Percentiles rank a stretch among this genome's conserved stretches.
phyloP scores from a whole-genome alignment of 2,329 filamentous ascomycete genomes.

The Pseudogymnoascus sp. region DNA sequence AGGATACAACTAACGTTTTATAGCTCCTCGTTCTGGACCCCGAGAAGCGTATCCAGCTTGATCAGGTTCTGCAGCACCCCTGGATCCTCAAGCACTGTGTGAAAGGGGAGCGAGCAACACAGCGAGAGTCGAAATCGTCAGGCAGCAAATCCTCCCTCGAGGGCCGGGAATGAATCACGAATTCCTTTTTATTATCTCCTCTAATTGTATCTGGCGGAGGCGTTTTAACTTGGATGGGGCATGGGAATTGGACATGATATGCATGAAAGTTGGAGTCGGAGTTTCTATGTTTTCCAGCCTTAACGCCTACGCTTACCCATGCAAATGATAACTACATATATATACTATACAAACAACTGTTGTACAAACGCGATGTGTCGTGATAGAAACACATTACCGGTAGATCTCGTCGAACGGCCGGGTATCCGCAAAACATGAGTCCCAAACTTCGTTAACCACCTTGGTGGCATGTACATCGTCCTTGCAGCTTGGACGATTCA shows the following conservation, averaged over 20 bases:
- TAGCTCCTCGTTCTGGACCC: constrained; percentile 86
- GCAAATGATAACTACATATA: constrained; percentile 7
- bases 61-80: constrained; percentile 80
- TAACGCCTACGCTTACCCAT: constrained; percentile 25
- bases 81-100: constrained; percentile 94
- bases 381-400: constrained; percentile 41
- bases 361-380: background rate
- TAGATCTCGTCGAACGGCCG: constrained; percentile 97
- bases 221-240: constrained; percentile 18
- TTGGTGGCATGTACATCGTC: constrained; percentile 79
- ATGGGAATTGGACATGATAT: constrained; percentile 11
- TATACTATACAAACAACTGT: constrained; percentile 7
- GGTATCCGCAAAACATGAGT: constrained; percentile 90
- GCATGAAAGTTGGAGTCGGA: constrained; percentile 23
- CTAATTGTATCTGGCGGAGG: constrained; percentile 17
- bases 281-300: constrained; percentile 22
- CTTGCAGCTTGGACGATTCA: constrained; percentile 68
- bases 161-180: constrained; percentile 23
- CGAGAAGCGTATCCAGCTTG: constrained; percentile 83
- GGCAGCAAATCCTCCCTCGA: constrained; percentile 23
- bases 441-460: constrained; percentile 96
- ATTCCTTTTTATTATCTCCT: constrained; percentile 9
- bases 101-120: constrained; percentile 33
- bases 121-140: constrained; percentile 27
- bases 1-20: constrained; percentile 17